A percentile compares a stretch with the other conserved stretches of the same genome.
Conservation (phyloP, 768 basidiomycete genomes). For the Panus rudis region DNA sequence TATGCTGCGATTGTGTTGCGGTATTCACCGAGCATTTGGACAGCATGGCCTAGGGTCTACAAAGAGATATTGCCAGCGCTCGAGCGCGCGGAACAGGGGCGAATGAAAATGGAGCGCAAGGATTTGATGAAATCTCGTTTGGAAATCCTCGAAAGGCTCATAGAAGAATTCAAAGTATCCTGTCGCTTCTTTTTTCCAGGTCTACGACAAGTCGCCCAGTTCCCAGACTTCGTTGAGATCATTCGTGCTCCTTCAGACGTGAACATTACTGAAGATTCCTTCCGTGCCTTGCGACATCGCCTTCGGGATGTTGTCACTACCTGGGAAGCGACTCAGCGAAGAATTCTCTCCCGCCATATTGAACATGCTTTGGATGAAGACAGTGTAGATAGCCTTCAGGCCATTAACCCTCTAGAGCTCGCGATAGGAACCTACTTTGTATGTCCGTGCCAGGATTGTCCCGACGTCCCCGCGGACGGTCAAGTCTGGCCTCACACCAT, state of each 20-base stretch:
- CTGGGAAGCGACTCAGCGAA: neutral
- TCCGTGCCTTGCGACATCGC: neutral
- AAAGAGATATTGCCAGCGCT: neutral
- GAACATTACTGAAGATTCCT: neutral
- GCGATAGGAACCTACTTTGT: too few relatives aligned
- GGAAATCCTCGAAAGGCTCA: too few relatives aligned
- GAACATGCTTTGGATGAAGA: neutral
- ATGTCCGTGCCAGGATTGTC: too few relatives aligned
- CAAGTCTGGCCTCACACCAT: too few relatives aligned
- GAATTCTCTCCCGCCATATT: neutral
- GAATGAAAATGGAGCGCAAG: neutral
- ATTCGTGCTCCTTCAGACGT: neutral
- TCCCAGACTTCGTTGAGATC: neutral
- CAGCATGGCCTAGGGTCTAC: neutral
- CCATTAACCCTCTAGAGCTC: neutral
- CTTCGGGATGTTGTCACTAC: neutral
- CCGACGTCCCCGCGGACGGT: too few relatives aligned
- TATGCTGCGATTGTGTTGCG: too few relatives aligned
- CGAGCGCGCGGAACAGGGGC: neutral
- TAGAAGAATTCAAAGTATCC: too few relatives aligned
- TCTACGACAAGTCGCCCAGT: neutral
- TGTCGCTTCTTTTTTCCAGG: too few relatives aligned
- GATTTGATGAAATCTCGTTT: too few relatives aligned
- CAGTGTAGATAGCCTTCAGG: too few relatives aligned
- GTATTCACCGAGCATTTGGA: neutral